Conservation (phyloP, 2,329 filamentous ascomycete genomes). For the Elsinoe arachidis region DNA sequence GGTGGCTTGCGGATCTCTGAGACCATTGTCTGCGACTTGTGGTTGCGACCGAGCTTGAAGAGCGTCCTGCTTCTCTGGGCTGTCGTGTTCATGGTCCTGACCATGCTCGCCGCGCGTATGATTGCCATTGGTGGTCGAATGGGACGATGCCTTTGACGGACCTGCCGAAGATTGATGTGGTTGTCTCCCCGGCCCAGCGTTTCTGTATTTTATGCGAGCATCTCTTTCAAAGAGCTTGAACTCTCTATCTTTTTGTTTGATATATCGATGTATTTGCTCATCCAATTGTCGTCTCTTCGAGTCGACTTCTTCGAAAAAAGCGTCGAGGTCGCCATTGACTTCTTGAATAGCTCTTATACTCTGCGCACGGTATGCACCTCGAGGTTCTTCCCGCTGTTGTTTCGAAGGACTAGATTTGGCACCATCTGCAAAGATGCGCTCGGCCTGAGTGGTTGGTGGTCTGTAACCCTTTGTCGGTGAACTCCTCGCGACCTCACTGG, state of each 20-base stretch:
- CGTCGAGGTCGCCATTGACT: conserved; percentile 16
- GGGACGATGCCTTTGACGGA: background rate
- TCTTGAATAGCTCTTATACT: conserved; percentile 16
- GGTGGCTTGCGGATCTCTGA: background rate
- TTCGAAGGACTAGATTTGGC: conserved; percentile 2
- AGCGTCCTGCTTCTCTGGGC: background rate
- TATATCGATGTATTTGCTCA: conserved; percentile 31
- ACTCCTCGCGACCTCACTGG: background rate
- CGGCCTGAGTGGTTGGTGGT: conserved; percentile 6
- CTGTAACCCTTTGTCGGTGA: conserved; percentile 3
- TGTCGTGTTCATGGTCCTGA: background rate
- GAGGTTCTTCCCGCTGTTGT: conserved; percentile 11
- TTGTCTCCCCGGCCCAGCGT: background rate
- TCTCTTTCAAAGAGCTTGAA: conserved; percentile 30
- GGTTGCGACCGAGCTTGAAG: conserved; percentile 1
- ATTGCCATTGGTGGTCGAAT: background rate
- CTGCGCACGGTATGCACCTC: conserved; percentile 15
- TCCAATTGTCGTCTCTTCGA: conserved; percentile 30
- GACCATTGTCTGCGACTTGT: conserved; percentile 8
- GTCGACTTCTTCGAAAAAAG: conserved; percentile 25
- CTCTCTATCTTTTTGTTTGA: conserved; percentile 30
- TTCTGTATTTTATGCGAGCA: conserved; percentile 18
- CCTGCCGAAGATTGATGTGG: background rate
- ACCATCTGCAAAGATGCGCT: conserved; percentile 1
- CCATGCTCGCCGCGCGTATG: background rate